Base-by-base conservation (phyloP, 495 filamentous ascomycete species). In the Chaetomium tenue region DNA sequence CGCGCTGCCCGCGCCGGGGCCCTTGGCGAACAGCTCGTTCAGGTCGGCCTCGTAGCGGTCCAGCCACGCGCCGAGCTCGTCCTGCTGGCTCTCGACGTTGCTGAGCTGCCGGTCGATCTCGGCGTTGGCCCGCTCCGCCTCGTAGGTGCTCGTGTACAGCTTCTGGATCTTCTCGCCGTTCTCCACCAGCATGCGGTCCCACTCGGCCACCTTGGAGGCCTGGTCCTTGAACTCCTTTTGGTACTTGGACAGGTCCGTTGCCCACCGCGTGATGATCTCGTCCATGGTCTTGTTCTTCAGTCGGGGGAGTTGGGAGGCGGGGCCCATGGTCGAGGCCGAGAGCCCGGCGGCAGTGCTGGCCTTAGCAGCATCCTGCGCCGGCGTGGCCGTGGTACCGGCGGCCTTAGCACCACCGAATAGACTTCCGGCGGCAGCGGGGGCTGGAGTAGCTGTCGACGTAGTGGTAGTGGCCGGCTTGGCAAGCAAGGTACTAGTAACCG, bases 211-310 rank as follows among this genome's bases (percentile, higher is more conserved):
- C 68, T 93, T 89, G 62, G 86, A 77, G 0, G 95, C 95, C 72
- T 97, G 92, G 4, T 87, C 81, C 61, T 92, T 90, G 80, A 98
- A 99, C 52, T 96, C 91, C 72, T 93, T 92, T 72, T 97, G 93
- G 72, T 98, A 97, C 71, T 95, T 94, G 63, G 91, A 87, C 30
- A 98, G 84, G 72, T 98, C 94, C 0, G 91, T 89, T 0, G 94
- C 94, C 95, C 95, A 99, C 20, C 91, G 86, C n/a, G 90, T 97
- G 70, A 99, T 92, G 68, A 99, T 98, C 74, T 99, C 95, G 71
- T 98, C 94, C 93, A 99, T 98, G 1, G 93, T 95, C 79, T 96
- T 98, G 73, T 96, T 96, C 80, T 95, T 96, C 23, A 99, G 79
- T 15, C 94, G 91, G 2, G 93, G 93, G 69, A 91, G 84, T 23